Evolutionary conservation across 2,329 filamentous ascomycete genomes (phyloP).

Genomic region (Talaromyces sp.): DNA sequence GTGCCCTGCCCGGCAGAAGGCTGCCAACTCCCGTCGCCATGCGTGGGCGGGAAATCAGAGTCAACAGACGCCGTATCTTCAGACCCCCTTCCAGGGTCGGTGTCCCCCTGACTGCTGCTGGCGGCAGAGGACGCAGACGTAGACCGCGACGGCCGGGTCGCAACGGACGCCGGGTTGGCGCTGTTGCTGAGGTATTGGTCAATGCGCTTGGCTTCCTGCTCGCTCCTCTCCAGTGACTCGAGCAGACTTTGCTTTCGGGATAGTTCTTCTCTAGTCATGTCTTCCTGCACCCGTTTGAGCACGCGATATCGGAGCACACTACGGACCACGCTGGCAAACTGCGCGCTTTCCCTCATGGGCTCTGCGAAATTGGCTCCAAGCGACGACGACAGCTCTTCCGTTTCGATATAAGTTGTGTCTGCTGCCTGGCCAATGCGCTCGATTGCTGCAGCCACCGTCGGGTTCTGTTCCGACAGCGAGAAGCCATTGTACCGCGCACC

Average conservation of each 20-base stretch:
- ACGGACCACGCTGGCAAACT: slow-evolving; percentile 92
- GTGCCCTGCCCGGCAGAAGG: slow-evolving; percentile 72
- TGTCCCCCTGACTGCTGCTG: slow-evolving; percentile 36
- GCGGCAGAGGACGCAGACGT: slow-evolving; percentile 50
- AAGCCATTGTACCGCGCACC: slow-evolving; percentile 97
- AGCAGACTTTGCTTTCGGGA: slow-evolving; percentile 77
- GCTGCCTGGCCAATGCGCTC: slow-evolving; percentile 92
- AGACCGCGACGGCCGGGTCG: slow-evolving; percentile 58
- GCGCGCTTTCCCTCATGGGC: slow-evolving; percentile 94
- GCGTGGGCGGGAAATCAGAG: slow-evolving; percentile 89
- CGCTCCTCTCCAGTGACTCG: slow-evolving; percentile 86
- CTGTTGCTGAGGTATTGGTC: slow-evolving; percentile 73
- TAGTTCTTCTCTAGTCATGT: slow-evolving; percentile 92
- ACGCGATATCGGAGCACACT: slow-evolving; percentile 84
- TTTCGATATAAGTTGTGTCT: slow-evolving; percentile 92
- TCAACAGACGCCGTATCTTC: slow-evolving; percentile 89
- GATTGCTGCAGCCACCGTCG: slow-evolving; percentile 83
- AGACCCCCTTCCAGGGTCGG: slow-evolving; percentile 48
- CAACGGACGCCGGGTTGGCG: slow-evolving; percentile 45
- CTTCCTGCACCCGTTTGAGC: slow-evolving; percentile 90
- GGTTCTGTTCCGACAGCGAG: slow-evolving; percentile 85
- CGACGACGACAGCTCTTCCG: slow-evolving; percentile 79
- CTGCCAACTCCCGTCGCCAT: slow-evolving; percentile 60
- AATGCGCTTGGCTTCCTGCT: slow-evolving; percentile 85
- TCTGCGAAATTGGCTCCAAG: slow-evolving; percentile 94